phyloP scores from a whole-genome alignment of 2,329 filamentous ascomycete species.

The Fusarium sp. region DNA sequence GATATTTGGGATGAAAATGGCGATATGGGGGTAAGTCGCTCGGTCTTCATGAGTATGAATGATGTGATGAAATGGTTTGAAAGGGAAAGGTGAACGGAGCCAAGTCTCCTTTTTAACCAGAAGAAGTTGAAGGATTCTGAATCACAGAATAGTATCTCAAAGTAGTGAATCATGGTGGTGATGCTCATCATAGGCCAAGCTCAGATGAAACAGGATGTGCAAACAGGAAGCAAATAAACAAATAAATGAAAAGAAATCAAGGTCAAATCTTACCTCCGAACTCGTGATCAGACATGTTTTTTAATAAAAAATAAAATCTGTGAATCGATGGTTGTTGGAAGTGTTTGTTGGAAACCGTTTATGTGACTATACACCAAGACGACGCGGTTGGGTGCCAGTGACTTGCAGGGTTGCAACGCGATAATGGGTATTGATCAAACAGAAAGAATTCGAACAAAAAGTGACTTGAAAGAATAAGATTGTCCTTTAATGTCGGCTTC shows the following conservation, averaged over 20 bases:
- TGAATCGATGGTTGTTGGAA: conserved; percentile 8
- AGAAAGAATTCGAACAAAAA: background rate
- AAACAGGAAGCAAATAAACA: conserved; percentile 13
- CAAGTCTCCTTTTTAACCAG: conserved; percentile 11
- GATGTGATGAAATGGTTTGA: conserved; percentile 2
- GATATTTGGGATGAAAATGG: conserved; percentile 22
- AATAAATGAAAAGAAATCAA: conserved; percentile 9
- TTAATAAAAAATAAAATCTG: background rate
- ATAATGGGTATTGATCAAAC: conserved; percentile 5
- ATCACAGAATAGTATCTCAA: background rate
- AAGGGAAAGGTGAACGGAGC: background rate
- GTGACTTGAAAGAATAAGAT: background rate
- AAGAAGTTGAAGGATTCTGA: background rate
- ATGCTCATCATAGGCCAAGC: conserved; percentile 11
- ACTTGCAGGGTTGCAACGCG: conserved; percentile 23
- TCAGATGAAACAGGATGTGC: background rate
- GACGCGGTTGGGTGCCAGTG: conserved; percentile 30
- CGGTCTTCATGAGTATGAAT: conserved; percentile 5
- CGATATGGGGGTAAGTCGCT: conserved; percentile 3
- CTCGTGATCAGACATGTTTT: conserved; percentile 73
- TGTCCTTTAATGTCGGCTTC: background rate
- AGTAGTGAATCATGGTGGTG: conserved; percentile 33
- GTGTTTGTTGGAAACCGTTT: conserved; percentile 21
- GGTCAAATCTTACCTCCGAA: conserved; percentile 68
- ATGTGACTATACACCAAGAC: conserved; percentile 29